Conservation (phyloP, 345 rosid genomes). For the Acer saccharum region DNA sequence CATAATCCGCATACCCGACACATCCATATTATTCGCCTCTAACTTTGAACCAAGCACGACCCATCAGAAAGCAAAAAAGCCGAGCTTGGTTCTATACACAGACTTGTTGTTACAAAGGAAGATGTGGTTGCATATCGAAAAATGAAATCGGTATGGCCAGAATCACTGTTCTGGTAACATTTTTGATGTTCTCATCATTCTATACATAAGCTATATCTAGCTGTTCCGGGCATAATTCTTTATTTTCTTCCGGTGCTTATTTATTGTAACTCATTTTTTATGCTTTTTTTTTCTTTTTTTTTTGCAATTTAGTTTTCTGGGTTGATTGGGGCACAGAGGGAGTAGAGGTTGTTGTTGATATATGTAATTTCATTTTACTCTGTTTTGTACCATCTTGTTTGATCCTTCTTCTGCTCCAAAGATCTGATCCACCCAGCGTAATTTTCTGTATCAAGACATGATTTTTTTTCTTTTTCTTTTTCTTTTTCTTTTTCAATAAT, state of each 20-base stretch:
- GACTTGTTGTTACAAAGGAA: background rate
- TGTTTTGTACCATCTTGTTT: background rate
- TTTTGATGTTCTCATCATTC: background rate
- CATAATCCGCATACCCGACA: background rate
- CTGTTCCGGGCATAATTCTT: background rate
- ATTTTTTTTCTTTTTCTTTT: no score
- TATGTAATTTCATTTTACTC: background rate
- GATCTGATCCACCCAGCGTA: background rate
- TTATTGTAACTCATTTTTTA: constrained; percentile 2
- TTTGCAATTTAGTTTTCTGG: background rate
- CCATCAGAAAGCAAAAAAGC: background rate
- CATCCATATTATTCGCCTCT: background rate
- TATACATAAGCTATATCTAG: background rate
- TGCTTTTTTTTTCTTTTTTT: background rate
- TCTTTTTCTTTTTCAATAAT: background rate
- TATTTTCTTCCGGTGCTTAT: background rate
- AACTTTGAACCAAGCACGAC: background rate
- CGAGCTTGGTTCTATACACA: background rate
- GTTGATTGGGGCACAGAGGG: background rate
- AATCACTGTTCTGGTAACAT: constrained; percentile 13
- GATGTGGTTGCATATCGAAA: background rate
- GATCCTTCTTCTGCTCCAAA: background rate
- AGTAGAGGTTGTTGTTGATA: background rate
- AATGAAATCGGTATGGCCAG: constrained; percentile 6
- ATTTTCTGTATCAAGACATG: background rate